Evolutionary conservation across 2,329 filamentous ascomycete genomes (phyloP).

Genomic region (Pseudocercospora macadamiae): DNA sequence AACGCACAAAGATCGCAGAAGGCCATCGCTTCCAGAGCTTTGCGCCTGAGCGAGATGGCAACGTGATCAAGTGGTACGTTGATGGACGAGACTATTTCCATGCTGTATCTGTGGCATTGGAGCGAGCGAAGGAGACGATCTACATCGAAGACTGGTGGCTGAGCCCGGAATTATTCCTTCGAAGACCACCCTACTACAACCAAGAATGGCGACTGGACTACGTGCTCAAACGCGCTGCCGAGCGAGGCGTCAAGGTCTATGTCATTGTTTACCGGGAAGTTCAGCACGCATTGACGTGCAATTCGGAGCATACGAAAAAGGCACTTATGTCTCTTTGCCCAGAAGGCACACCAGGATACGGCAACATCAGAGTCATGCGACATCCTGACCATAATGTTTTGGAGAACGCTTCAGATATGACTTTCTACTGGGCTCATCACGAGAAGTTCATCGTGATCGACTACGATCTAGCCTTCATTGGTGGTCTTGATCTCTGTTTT

Average conservation of each 20-base stretch:
- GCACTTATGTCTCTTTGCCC: slow-evolving; percentile 79
- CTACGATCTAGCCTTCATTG: slow-evolving; percentile 87
- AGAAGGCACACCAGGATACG: slow-evolving; percentile 76
- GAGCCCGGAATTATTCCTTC: slow-evolving; percentile 82
- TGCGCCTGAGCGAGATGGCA: slow-evolving; percentile 82
- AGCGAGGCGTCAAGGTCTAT: slow-evolving; percentile 92
- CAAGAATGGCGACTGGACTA: slow-evolving; percentile 88
- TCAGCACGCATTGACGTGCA: slow-evolving; percentile 71
- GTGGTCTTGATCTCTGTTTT: slow-evolving; percentile 92
- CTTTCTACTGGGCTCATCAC: slow-evolving; percentile 96
- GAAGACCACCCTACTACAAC: slow-evolving; percentile 78
- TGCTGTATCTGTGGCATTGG: slow-evolving; percentile 86
- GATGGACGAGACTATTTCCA: slow-evolving; percentile 95
- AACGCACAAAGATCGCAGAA: slow-evolving; percentile 71
- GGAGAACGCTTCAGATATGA: slow-evolving; percentile 93
- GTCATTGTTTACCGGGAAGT: slow-evolving; percentile 89
- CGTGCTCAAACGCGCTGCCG: slow-evolving; percentile 82
- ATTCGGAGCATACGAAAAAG: slow-evolving; percentile 90
- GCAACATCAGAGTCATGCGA: slow-evolving; percentile 85
- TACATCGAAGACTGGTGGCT: slow-evolving; percentile 99
- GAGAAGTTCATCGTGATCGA: slow-evolving; percentile 98
- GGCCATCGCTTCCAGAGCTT: slow-evolving; percentile 86
- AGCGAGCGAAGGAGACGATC: slow-evolving; percentile 86
- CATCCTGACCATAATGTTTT: slow-evolving; percentile 96
- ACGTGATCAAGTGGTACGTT: slow-evolving; percentile 91